Conservation (phyloP, 2,329 filamentous ascomycete species). For the Xylariaceae sp. region DNA sequence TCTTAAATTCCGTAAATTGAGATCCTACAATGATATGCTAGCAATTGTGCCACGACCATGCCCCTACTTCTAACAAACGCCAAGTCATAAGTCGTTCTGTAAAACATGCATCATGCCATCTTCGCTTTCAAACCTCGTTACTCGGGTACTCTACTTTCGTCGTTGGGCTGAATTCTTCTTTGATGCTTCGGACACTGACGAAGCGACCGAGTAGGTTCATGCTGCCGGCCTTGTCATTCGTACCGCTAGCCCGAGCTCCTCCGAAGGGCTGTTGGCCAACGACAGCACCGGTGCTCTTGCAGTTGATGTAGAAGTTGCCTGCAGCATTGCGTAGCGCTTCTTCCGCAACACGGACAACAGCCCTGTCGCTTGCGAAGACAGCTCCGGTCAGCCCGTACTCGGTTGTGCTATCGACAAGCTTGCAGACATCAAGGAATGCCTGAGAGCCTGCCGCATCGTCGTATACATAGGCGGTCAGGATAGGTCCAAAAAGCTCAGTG, state of each 20-base stretch:
- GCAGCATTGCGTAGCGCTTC: conserved; percentile 69
- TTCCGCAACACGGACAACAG: conserved; percentile 65
- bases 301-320: conserved; percentile 85
- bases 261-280: conserved; percentile 73
- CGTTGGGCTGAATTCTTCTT: conserved; percentile 71
- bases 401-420: conserved; percentile 66
- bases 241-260: conserved; percentile 65
- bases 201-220: conserved; percentile 62
- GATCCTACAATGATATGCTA: too few species aligned
- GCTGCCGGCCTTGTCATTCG: conserved; percentile 72
- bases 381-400: conserved; percentile 78
- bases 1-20: too few species aligned
- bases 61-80: not conserved
- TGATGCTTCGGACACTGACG: conserved; percentile 65
- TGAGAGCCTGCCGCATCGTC: conserved; percentile 58
- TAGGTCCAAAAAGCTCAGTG: conserved; percentile 67
- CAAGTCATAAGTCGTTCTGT: not conserved
- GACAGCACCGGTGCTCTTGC: conserved; percentile 73
- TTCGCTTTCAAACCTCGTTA: conserved; percentile 57
- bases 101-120: not conserved
- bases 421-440: conserved; percentile 58
- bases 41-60: not conserved
- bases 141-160: conserved; percentile 66
- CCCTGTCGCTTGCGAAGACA: conserved; percentile 69
- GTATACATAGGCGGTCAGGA: conserved; percentile 67